Evolutionary conservation across 2,329 filamentous ascomycete genomes (phyloP).

Genomic region (Alternaria incomplexa): DNA sequence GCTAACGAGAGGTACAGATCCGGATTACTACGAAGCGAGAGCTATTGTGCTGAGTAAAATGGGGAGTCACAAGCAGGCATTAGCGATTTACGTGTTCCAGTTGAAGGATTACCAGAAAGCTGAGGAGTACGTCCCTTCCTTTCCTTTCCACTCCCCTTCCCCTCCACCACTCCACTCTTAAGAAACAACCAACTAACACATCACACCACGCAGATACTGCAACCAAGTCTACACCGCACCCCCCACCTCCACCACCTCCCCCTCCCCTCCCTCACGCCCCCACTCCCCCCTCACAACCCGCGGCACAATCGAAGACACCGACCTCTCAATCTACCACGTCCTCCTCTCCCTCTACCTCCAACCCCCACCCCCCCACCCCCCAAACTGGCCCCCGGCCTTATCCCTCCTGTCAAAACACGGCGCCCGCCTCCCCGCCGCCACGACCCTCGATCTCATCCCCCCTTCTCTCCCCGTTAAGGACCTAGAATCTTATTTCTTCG

Average conservation of each 20-base stretch:
- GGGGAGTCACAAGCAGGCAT: constrained; percentile 90
- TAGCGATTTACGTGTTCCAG: constrained; percentile 98
- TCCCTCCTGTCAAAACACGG: constrained; percentile 91
- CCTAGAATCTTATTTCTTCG: constrained; percentile 88
- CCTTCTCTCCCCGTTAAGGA: constrained; percentile 77
- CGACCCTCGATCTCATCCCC: constrained; percentile 85
- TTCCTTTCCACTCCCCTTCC: no score
- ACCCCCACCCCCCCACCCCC: constrained; percentile 74
- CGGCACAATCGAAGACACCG: constrained; percentile 59
- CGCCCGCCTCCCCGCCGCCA: constrained; percentile 84
- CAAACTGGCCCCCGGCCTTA: constrained; percentile 79
- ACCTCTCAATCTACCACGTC: constrained; percentile 87
- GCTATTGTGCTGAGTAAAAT: constrained; percentile 93
- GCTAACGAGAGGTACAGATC: constrained; percentile 60
- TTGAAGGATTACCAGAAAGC: constrained; percentile 86
- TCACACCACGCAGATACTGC: constrained; percentile 63
- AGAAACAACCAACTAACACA: neutral
- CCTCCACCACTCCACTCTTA: neutral
- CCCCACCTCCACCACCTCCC: constrained; percentile 14
- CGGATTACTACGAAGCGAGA: constrained; percentile 85
- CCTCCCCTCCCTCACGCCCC: constrained; percentile 1
- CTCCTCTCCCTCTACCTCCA: constrained; percentile 88
- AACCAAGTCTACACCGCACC: constrained; percentile 75
- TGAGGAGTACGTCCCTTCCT: constrained; percentile 71
- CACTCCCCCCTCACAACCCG: constrained; percentile 39